phyloP scores from a whole-genome alignment of 768 basidiomycete genomes.

The Auricularia auricula-judae region DNA sequence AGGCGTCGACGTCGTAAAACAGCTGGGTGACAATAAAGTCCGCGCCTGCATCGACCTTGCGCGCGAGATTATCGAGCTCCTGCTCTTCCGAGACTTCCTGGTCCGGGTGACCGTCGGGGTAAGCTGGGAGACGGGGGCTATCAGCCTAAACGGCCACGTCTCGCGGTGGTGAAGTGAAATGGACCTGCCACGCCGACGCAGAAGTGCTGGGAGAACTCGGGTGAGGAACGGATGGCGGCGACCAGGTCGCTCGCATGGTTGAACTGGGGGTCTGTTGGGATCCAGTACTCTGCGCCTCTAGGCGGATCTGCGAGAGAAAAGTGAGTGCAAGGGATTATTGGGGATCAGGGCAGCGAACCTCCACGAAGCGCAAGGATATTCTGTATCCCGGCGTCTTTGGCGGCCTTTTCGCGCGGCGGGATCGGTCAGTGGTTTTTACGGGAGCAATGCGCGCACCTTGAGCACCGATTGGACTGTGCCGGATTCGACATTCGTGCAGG shows the following conservation, averaged over 20 bases:
- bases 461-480: constrained; percentile 82
- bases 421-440: constrained; percentile 2
- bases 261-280: constrained; percentile 74
- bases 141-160: neutral
- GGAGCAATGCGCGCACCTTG: constrained; percentile 37
- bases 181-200: constrained; percentile 92
- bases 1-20: constrained; percentile 91
- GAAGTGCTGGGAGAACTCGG: constrained; percentile 73
- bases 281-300: constrained; percentile 88
- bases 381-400: constrained; percentile 71
- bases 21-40: constrained; percentile 94
- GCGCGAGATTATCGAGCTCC: constrained; percentile 61
- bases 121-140: constrained; percentile 36
- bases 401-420: constrained; percentile 32
- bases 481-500: constrained; percentile 92
- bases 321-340: neutral
- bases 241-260: constrained; percentile 84
- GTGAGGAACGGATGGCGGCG: constrained; percentile 66
- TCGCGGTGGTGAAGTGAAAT: neutral
- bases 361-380: constrained; percentile 90
- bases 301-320: constrained; percentile 65
- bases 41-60: constrained; percentile 88
- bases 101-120: constrained; percentile 83
- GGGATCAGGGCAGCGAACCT: constrained; percentile 34
- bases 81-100: constrained; percentile 42